Evolutionary conservation across 176 grass and related monocot genomes (phyloP).

Genomic region (Zea luxurians): DNA sequence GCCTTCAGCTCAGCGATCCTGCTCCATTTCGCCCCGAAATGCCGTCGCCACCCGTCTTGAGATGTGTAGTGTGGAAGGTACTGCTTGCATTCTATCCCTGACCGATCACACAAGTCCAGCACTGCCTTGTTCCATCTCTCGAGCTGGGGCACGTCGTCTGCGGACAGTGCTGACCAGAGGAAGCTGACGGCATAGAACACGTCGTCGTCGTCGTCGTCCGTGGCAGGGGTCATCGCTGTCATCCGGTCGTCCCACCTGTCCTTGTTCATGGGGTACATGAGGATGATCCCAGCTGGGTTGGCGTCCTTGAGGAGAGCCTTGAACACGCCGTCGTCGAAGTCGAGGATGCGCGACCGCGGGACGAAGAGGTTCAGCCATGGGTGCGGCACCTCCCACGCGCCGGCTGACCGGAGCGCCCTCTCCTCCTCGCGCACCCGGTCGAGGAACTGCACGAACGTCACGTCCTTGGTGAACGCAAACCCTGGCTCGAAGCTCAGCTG

Average conservation of each 20-base stretch:
- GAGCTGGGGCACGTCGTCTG: constrained; percentile 9
- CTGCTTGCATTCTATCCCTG: constrained; percentile 37
- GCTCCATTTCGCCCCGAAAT: constrained; percentile 51
- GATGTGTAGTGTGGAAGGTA: constrained; percentile 48
- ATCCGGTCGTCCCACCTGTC: constrained; percentile 45
- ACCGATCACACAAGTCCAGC: constrained; percentile 29
- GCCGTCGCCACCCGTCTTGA: constrained; percentile 29
- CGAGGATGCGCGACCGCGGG: constrained; percentile 47
- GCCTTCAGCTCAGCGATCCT: constrained; percentile 39
- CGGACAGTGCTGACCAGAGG: constrained; percentile 30
- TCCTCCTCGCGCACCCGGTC: constrained; percentile 50
- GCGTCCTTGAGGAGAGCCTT: constrained; percentile 37
- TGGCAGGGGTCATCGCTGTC: constrained; percentile 22
- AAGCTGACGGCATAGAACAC: constrained; percentile 56
- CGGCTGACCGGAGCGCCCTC: constrained; percentile 26
- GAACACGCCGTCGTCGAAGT: constrained; percentile 52
- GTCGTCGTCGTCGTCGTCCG: background rate
- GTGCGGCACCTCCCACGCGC: constrained; percentile 51
- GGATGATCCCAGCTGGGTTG: constrained; percentile 46
- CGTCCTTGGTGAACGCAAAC: constrained; percentile 51
- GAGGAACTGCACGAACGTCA: constrained; percentile 47
- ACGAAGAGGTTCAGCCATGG: constrained; percentile 80
- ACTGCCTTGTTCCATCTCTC: constrained; percentile 39
- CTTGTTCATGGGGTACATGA: constrained; percentile 63
- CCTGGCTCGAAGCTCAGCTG: constrained; percentile 35